A percentile compares a stretch with the other conserved stretches of the same genome.
These are phyloP conservation scores for Circinella umbellata DNA, from an alignment of 371 early-diverging fungal species.

Conservation along the genomic window DNA sequence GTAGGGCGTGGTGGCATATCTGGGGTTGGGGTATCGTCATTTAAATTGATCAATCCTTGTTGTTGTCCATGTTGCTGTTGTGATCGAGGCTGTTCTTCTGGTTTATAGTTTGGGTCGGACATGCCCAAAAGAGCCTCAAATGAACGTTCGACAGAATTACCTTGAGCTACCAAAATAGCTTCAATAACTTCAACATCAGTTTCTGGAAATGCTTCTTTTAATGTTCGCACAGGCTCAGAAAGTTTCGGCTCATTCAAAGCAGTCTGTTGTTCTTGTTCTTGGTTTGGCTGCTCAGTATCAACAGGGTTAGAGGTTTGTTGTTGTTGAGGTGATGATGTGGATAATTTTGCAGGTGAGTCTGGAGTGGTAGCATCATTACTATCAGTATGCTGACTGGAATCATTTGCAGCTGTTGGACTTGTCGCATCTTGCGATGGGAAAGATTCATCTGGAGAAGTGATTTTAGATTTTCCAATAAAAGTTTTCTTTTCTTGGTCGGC, in stretches of 20 bases:
- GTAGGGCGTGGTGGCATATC: slow-evolving; percentile 42
- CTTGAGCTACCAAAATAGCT: slow-evolving; percentile 44
- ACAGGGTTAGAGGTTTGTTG: neutral
- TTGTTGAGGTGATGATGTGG: neutral
- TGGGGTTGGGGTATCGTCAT: slow-evolving; percentile 25
- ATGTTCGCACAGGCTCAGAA: slow-evolving; percentile 24
- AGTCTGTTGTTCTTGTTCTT: slow-evolving; percentile 7
- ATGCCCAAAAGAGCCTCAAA: slow-evolving; percentile 49
- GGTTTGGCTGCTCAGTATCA: neutral
- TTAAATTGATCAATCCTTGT: slow-evolving; percentile 1
- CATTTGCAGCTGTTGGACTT: neutral
- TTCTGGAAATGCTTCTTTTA: slow-evolving; percentile 56
- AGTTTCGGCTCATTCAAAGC: slow-evolving; percentile 3
- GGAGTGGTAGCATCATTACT: neutral
- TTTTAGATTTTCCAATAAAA: neutral
- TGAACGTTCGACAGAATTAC: slow-evolving; percentile 37
- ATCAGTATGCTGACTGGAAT: neutral
- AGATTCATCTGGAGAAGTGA: neutral
- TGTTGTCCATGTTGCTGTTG: slow-evolving; percentile 17
- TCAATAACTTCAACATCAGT: slow-evolving; percentile 51
- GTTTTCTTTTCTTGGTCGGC: slow-evolving; percentile 10
- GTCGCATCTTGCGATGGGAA: neutral
- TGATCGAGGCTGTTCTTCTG: slow-evolving; percentile 21
- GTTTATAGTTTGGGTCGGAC: slow-evolving; percentile 49
- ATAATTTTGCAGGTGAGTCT: neutral